A percentile compares a stretch with the other conserved stretches of the same genome.
Conservation (phyloP, 345 rosid genomes). For the Brassica napus region DNA sequence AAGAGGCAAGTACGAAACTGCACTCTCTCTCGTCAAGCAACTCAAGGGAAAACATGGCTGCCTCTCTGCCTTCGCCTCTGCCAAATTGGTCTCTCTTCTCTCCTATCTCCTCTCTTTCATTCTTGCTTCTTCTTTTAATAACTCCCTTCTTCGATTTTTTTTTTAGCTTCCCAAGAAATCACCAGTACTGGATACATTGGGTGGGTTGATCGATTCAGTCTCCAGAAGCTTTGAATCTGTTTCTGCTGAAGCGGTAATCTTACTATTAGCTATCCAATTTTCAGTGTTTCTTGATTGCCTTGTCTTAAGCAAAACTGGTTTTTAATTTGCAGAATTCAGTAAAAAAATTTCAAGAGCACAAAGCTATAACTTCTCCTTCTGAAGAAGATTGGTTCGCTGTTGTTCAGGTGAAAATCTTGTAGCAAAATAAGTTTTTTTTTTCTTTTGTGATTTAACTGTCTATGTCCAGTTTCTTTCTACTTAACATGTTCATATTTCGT, state of each 20-base stretch:
- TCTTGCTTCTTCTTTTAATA: neutral
- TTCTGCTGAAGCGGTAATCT: slow-evolving; percentile 36
- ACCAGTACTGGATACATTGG: slow-evolving; percentile 34
- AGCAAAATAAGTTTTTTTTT: neutral
- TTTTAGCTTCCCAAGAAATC: slow-evolving; percentile 48
- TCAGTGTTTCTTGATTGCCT: neutral
- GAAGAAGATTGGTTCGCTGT: slow-evolving; percentile 35
- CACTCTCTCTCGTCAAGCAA: slow-evolving; percentile 53
- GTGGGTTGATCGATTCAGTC: slow-evolving; percentile 45
- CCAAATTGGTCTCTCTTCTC: slow-evolving; percentile 43
- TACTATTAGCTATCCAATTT: neutral
- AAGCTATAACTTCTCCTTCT: neutral
- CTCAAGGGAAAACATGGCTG: slow-evolving; percentile 46
- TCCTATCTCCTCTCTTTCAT: neutral
- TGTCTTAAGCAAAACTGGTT: neutral
- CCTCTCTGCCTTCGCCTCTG: slow-evolving; percentile 54
- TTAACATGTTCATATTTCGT: neutral
- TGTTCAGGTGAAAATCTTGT: slow-evolving; percentile 34
- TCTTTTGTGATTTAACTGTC: too few species aligned
- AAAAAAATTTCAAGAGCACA: neutral
- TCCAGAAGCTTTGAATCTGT: slow-evolving; percentile 36
- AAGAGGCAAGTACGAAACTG: slow-evolving; percentile 43
- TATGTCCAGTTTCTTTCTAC: neutral
- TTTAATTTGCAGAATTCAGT: slow-evolving; percentile 20
- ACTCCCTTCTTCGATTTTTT: neutral